Evolutionary conservation across 2,329 filamentous ascomycete genomes (phyloP), one percentile per base, ranked within the genome.

Genomic region (Neurospora sp.): DNA sequence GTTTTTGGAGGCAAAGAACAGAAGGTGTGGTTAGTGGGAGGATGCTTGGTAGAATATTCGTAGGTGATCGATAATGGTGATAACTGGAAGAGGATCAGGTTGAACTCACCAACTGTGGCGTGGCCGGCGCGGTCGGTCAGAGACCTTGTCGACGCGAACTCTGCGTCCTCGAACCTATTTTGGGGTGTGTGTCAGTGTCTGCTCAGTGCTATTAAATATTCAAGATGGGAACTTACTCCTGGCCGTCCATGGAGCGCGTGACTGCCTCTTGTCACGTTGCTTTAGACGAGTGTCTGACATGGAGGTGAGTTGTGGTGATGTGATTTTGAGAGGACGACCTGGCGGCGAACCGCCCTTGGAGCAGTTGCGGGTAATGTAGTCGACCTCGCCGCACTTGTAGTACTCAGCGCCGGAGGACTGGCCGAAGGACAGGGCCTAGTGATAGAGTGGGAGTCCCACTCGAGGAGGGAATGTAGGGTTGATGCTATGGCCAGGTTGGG

Each of bases 371-470:
- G 96, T 95, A 81, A 98, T 97, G 87, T 98, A 95, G 72, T 96
- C 96, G 75, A 93, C 87, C 85, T 97, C 92, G 73, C 94, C 94
- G 84, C 96, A 99, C 91, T 97, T 97, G 90, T 97, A 97, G 89
- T 93, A 97, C 84, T 97, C 91, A 76, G 91, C 86, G 70, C 83
- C 80, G 73, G 82, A 80, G 73, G 82, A 80, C 75, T 80, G 80
- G 74, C 11, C 13, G 38, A 40, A 2, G 38, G 38, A 40, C 38
- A 40, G 38, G 42, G 42, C 39, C 6, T 40, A 17, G 15, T 17
- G 39, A 17, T 40, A 40, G 15, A 40, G 39, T 40, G 39, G 15
- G 39, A 17, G 15, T 40, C 39, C 15, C 39, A 40, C 39, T 8
- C 39, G 15, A 17, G 39, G 39, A 40, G 17, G 17, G 17, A 42